Evolutionary conservation across 192 early-diverging fungal genomes (phyloP), one percentile per base, ranked within the genome.

Genomic region (Coemansia sp.): DNA sequence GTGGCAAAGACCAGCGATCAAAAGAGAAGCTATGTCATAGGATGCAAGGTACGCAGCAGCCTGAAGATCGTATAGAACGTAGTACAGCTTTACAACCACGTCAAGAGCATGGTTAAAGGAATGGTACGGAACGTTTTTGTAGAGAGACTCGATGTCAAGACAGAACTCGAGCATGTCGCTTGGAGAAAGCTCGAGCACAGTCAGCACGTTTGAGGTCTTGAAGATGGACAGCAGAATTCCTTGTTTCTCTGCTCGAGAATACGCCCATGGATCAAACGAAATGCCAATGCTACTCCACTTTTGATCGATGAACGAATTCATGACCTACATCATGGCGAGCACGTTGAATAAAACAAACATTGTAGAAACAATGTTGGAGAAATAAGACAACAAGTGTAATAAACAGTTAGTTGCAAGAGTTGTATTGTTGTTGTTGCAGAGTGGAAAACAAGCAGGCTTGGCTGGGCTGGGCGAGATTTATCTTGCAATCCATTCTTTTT

Each of bases 21-120:
- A 74, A 41, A 96, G 68, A 11, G 88, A 86, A 12, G 91, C 89
- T 67, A 91, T 86, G 62, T 96, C 94, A 8, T 88, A 79, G 28
- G 85, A 69, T 8, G 88, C 88, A 9, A 95, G 72, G 61, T 91
- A 91, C 5, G 88, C 86, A 1, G 84, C 79, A 0, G 91, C 87
- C 39, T 86, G 89, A 71, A 93, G 85, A 43, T 93, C 87, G 28
- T 73, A 78, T 6, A 96, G 77, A 70, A 94, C 88, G 61, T 90
- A 91, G 76, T 90, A 93, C 7, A 96, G 85, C 65, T 95, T 91
- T 51, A 89, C 87, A 2, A 91, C 89, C 1, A 97, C 95, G 83
- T 97, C 95, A 2, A 93, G 87, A 14, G 94, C 94, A 68, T 97
- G 95, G 73, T 90, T 91, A 73, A 95, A 97, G 9, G 92, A 94